phyloP scores from a whole-genome alignment of 345 rosid species.

The Draba incana region DNA sequence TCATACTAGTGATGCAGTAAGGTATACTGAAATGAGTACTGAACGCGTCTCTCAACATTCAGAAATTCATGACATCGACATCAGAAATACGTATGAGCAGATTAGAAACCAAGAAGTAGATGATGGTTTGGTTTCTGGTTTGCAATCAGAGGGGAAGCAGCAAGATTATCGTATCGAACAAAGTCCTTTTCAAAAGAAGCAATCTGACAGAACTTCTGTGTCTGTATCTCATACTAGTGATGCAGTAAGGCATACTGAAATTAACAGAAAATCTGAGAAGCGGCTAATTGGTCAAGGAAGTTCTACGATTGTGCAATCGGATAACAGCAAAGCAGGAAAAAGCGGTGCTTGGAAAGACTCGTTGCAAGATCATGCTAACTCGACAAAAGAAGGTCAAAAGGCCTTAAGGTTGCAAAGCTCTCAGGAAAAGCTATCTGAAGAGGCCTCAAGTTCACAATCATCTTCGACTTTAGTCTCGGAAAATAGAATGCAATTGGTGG shows the following conservation, averaged over 20 bases:
- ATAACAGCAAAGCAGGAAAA: conserved; percentile 41
- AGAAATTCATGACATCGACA: conserved; percentile 39
- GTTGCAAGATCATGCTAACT: conserved; percentile 43
- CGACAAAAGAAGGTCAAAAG: conserved; percentile 38
- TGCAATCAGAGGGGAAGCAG: conserved; percentile 45
- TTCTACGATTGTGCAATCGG: conserved; percentile 40
- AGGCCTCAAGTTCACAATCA: conserved; percentile 50
- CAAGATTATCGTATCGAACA: conserved; percentile 43
- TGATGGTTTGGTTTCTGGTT: conserved; percentile 40
- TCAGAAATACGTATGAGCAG: conserved; percentile 42
- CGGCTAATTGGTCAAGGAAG: conserved; percentile 51
- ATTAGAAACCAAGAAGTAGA: conserved; percentile 48
- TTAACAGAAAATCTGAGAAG: conserved; percentile 49
- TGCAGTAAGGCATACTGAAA: conserved; percentile 42
- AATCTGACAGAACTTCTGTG: conserved; percentile 51
- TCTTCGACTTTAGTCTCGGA: conserved; percentile 45
- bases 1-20: conserved; percentile 37
- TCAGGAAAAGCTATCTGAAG: conserved; percentile 41
- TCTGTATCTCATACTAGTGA: conserved; percentile 44
- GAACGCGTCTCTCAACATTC: conserved; percentile 44
- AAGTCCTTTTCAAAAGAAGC: conserved; percentile 43
- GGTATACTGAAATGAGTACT: conserved; percentile 44
- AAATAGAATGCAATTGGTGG: conserved; percentile 42
- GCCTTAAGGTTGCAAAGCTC: conserved; percentile 41
- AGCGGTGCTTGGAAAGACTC: conserved; percentile 39